Evolutionary conservation across 176 grass and related monocot species (phyloP).

Genomic region (Elymus sibiricus): DNA sequence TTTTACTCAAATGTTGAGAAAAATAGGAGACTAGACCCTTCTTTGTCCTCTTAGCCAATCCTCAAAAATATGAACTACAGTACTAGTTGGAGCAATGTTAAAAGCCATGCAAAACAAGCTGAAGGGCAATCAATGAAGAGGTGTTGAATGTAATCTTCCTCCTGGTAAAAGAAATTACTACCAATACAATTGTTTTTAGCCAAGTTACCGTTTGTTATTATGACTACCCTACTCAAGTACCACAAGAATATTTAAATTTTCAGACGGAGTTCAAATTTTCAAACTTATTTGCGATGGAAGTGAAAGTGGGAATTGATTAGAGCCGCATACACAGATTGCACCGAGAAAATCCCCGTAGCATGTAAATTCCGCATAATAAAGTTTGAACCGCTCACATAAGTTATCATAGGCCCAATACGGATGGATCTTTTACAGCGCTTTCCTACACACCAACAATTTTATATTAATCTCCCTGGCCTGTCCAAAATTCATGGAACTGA

Average conservation of each 20-base stretch:
- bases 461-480: not conserved
- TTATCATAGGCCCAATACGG: not conserved
- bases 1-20: not conserved
- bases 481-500: slow-evolving; percentile 8
- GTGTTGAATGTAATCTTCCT: not conserved
- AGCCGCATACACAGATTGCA: not conserved
- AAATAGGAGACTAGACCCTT: not conserved
- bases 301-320: not conserved
- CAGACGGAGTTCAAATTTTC: not conserved
- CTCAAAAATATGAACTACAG: not conserved
- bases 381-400: not conserved
- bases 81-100: not conserved
- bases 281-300: not conserved
- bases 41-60: not conserved
- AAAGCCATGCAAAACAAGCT: not conserved
- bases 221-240: not conserved
- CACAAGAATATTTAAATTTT: not conserved
- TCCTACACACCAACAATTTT: not conserved
- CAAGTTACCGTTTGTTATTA: not conserved
- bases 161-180: not conserved
- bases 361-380: not conserved
- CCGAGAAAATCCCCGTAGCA: not conserved
- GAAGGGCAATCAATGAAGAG: not conserved
- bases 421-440: not conserved
- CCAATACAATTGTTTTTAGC: not conserved